Percentiles rank a stretch among this genome's conserved stretches.
phyloP scores from a whole-genome alignment of 1,284 basidiomycete species.

The Vanrija sp. region DNA sequence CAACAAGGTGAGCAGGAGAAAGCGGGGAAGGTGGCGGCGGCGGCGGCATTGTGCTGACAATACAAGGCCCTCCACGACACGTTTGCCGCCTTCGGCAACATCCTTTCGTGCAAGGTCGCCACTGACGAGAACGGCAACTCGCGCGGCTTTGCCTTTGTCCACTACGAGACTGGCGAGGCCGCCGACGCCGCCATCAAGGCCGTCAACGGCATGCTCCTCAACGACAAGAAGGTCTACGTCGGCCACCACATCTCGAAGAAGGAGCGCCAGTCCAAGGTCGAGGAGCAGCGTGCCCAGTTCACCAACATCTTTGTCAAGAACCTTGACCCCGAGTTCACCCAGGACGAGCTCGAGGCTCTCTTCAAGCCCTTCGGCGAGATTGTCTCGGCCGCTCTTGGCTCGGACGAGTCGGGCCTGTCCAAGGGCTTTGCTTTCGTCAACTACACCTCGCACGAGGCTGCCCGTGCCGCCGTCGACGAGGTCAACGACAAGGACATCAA shows the following conservation, averaged over 20 bases:
- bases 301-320: constrained; percentile 99
- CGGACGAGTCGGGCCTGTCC: constrained; percentile 77
- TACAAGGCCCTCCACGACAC: constrained; percentile 93
- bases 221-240: constrained; percentile 99
- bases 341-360: constrained; percentile 82
- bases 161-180: constrained; percentile 97
- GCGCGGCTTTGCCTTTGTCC: constrained; percentile 75
- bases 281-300: constrained; percentile 94
- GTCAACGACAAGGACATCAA: constrained; percentile 84
- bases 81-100: constrained; percentile 97
- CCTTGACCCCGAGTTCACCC: constrained; percentile 74
- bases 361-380: constrained; percentile 79
- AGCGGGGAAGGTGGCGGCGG: not conserved
- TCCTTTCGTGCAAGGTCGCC: constrained; percentile 99
- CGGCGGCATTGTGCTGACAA: too few relatives aligned
- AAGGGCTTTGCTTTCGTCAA: constrained; percentile 99
- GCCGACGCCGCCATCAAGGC: constrained; percentile 95
- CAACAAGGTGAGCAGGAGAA: constrained; percentile 73
- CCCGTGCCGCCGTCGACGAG: constrained; percentile 80
- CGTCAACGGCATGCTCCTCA: constrained; percentile 98
- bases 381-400: constrained; percentile 79
- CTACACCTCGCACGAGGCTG: constrained; percentile 88
- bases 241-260: constrained; percentile 97
- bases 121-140: constrained; percentile 88
- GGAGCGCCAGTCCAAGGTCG: constrained; percentile 96